Evolutionary conservation across 1,139 yeast species (phyloP), one percentile per base, ranked within the genome.

Genomic region (Zhuliangozyma blackwelliae): DNA sequence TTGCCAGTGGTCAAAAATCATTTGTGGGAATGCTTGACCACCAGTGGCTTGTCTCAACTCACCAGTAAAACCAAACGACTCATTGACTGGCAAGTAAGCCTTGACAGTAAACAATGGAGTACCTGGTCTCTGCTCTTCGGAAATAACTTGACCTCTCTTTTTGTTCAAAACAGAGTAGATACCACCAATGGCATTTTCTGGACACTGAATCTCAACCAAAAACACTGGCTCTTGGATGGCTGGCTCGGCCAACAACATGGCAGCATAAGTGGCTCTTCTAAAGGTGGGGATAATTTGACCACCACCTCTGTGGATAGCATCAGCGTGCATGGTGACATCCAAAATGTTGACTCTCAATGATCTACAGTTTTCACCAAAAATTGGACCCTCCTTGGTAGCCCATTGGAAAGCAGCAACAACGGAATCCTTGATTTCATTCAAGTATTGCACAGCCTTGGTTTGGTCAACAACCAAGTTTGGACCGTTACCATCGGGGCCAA

Each of bases 1-100:
- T 54, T 88, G 79, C 97, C 97, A 92, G 74, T 92, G 98, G 72
- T 90, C 97, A 75, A 92, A 92, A 73, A 92, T 92, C 95, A 92
- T 82, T 80, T 90, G 97, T 77, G 98, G 98, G 97, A 92, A 92
- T 72, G 98, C 98, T 82, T 92, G 98, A 75, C 98, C 98, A 86
- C 97, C 97, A 64, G 98, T 92, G 65, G 97, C 96, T 79, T 90
- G 97, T 83, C 98, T 89, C 69, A 92, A 86, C 66, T 89, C 96
- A 77, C 95, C 92, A 62, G 96, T 85, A 96, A 92, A 92, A 85
- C 98, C 98, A 83, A 92, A 92, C 47, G 98, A 92, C 82, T 92
- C 98, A 78, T 92, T 92, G 63, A 92, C 97, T 72, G 98, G 98
- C 75, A 90, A 79, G 95, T 88, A 86, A 61, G 97, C 97, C 86